Conservation (phyloP, 306 rosid genomes). For the Medicago truncatula region MtrunA17r5.0-ANR NC_053042.1:8006501-8007000, state of each 20-base stretch:
- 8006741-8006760: slow-evolving; percentile 77
- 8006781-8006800: slow-evolving; percentile 45
- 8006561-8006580: slow-evolving; percentile 64
- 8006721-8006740: slow-evolving; percentile 72
- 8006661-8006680: neutral
- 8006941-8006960: slow-evolving; percentile 23
- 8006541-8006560: slow-evolving; percentile 83
- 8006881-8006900: slow-evolving; percentile 49
- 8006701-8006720: slow-evolving; percentile 93
- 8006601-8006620: slow-evolving; percentile 78
- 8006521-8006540: slow-evolving; percentile 97
- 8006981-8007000: slow-evolving; percentile 52
- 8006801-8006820: slow-evolving; percentile 5
- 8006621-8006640: slow-evolving; percentile 6
- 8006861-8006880: slow-evolving; percentile 53
- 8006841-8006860: slow-evolving; percentile 44
- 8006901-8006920: slow-evolving; percentile 46
- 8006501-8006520: slow-evolving; percentile 87
- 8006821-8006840: slow-evolving; percentile 47
- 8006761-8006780: slow-evolving; percentile 66
- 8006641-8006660: slow-evolving; percentile 10
- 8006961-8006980: slow-evolving; percentile 54
- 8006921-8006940: slow-evolving; percentile 23
- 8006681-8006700: slow-evolving; percentile 11
- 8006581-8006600: slow-evolving; percentile 88